Evolutionary conservation across 495 filamentous ascomycete genomes (phyloP), one percentile per base, ranked within the genome.

Genomic region (Talaromyces trachyspermus): DNA sequence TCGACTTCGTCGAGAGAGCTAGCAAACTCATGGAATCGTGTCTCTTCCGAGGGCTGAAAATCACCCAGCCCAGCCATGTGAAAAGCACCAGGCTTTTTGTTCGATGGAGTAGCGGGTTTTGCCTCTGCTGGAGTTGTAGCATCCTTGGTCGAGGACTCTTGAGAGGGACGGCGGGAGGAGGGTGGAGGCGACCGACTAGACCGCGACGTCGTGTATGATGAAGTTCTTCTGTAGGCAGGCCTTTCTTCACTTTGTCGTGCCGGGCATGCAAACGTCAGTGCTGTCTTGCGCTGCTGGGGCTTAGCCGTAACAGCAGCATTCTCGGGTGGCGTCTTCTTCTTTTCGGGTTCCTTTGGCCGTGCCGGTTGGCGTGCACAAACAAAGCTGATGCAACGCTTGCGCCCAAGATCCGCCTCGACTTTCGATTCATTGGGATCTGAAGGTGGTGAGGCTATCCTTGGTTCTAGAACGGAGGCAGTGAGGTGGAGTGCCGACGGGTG

Each of bases 11-110:
- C 77, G 47, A 83, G 73, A 25, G 83, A 85, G 58, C 84, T 90
- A 9, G 87, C 90, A 64, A 97, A 96, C 56, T 95, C 92, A 60
- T 96, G 88, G 61, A 97, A 96, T 15, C 86, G 79, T 52, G 83
- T 83, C 46, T 71, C 81, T 65, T 80, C 88, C 40, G 74, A 83
- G 57, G 64, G 66, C 46, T 81, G 72, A 25, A 88, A 70, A 48
- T 86, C 75, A 15, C 70, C 71, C 29, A 79, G 58, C 7, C 68
- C 64, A 41, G 65, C 70, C 5, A 60, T 68, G 0, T 63, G 60
- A 18, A 73, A 56, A 37, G 60, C 65, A 46, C 53, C 49, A 10
- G 50, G 52, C 10, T 58, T 44, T 6, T 53, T n/a, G n/a, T n/a
- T 35, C 42, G 29, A 49, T 37, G 27, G 51, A 14, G 41, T 2